Conservation (phyloP, 176 grass and related monocot genomes). For the Bonia amplexicaulis region DNA sequence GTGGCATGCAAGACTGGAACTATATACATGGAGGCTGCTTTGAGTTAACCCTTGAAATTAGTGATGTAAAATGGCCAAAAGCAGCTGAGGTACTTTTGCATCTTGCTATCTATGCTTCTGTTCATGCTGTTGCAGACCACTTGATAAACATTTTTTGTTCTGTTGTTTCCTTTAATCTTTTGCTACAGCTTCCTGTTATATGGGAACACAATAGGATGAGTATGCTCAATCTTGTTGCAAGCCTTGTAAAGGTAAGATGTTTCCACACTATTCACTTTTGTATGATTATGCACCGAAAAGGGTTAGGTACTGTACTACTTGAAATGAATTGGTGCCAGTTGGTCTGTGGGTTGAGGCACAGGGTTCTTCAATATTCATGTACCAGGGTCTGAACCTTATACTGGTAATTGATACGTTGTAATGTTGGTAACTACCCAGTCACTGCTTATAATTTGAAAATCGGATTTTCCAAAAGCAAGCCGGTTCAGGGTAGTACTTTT, state of each 20-base stretch:
- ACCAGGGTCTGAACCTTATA: background rate
- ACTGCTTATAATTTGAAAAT: background rate
- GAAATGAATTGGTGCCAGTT: background rate
- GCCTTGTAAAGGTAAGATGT: constrained; percentile 72
- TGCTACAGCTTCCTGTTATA: constrained; percentile 62
- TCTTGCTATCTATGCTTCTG: constrained; percentile 10
- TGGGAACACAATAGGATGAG: constrained; percentile 94
- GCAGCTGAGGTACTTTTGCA: constrained; percentile 63
- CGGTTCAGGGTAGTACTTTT: constrained; percentile 1
- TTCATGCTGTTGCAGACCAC: background rate
- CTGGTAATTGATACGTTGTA: background rate
- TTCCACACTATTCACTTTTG: background rate
- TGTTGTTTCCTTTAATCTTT: constrained; percentile 13
- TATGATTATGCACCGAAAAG: constrained; percentile 2
- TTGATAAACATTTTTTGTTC: constrained; percentile 20
- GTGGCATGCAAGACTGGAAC: constrained; percentile 99
- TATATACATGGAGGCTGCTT: constrained; percentile 96
- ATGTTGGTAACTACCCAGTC: background rate
- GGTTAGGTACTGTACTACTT: background rate
- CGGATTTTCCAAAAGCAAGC: background rate
- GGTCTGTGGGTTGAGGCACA: background rate
- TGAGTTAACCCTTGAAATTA: constrained; percentile 97
- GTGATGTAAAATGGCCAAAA: constrained; percentile 88
- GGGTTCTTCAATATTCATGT: background rate
- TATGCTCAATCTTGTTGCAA: constrained; percentile 90